Conservation (phyloP, 306 rosid species). For the Pyrus bretschneideri region DNA sequence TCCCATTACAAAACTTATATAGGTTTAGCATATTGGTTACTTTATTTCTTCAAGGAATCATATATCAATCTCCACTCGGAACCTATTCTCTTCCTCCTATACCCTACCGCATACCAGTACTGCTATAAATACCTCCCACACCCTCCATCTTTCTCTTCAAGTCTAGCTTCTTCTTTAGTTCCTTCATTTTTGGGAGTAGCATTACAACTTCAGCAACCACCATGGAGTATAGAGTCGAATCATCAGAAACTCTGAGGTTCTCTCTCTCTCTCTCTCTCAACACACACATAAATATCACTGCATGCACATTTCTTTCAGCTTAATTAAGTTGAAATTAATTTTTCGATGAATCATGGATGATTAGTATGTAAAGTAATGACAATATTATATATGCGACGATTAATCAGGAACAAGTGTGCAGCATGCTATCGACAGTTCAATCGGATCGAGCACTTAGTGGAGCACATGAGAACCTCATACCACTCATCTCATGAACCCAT, state of each 20-base stretch:
- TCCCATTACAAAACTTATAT: not conserved
- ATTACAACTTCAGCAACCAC: not conserved
- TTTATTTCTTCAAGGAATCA: not conserved
- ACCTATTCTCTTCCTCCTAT: not conserved
- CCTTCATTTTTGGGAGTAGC: not conserved
- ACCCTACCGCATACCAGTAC: not conserved
- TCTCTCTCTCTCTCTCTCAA: not conserved
- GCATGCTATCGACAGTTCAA: conserved; percentile 93
- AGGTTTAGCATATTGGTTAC: not conserved
- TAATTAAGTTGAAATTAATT: not conserved
- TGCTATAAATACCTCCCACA: conserved; percentile 44
- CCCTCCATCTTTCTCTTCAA: conserved; percentile 18
- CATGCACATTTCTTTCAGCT: not conserved
- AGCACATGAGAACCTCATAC: conserved; percentile 86
- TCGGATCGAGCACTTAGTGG: conserved; percentile 86
- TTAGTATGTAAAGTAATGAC: not conserved
- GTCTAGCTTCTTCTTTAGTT: not conserved
- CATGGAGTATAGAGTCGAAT: conserved; percentile 53
- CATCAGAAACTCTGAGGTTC: conserved; percentile 62
- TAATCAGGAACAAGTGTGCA: conserved; percentile 81
- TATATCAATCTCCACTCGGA: conserved; percentile 25
- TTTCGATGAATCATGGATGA: not conserved
- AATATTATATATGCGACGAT: not conserved
- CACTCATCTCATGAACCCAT: conserved; percentile 91
- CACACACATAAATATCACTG: not conserved